Percentiles rank a stretch among this genome's conserved stretches.
These are phyloP conservation scores for Fusarium duplospermum DNA, from an alignment of 2,329 filamentous ascomycete species.

Conservation along the genomic window DNA sequence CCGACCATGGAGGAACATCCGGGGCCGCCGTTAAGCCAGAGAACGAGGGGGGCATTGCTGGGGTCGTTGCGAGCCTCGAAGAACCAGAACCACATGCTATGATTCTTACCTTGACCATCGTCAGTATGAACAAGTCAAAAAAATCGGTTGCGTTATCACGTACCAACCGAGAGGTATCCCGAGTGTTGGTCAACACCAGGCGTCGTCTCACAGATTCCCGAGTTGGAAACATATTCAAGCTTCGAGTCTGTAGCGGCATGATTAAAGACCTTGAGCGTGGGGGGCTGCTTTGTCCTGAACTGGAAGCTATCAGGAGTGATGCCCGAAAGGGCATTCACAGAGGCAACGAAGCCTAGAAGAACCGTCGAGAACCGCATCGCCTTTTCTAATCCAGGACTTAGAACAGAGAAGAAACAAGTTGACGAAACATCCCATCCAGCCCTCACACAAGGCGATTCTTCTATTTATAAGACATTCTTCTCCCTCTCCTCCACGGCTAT, in stretches of 20 bases:
- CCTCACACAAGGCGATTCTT: neutral
- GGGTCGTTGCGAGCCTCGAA: slow-evolving; percentile 58
- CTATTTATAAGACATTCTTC: slow-evolving; percentile 15
- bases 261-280: slow-evolving; percentile 28
- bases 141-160: slow-evolving; percentile 29
- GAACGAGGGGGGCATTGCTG: slow-evolving; percentile 58
- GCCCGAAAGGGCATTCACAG: slow-evolving; percentile 31
- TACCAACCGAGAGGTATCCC: slow-evolving; percentile 71
- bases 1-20: slow-evolving; percentile 50
- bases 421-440: neutral
- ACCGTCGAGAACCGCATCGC: slow-evolving; percentile 37
- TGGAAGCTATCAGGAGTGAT: slow-evolving; percentile 29
- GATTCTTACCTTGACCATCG: slow-evolving; percentile 32
- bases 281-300: slow-evolving; percentile 28
- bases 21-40: slow-evolving; percentile 63
- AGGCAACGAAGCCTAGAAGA: slow-evolving; percentile 30
- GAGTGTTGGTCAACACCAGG: slow-evolving; percentile 72
- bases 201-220: slow-evolving; percentile 66
- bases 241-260: slow-evolving; percentile 34
- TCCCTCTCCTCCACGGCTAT: neutral
- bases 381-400: neutral
- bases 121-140: slow-evolving; percentile 37
- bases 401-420: neutral
- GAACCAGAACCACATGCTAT: slow-evolving; percentile 59
- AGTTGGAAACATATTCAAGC: slow-evolving; percentile 42